Conservation (phyloP, 2,329 filamentous ascomycete species). For the Teratosphaeria destructans region DNA sequence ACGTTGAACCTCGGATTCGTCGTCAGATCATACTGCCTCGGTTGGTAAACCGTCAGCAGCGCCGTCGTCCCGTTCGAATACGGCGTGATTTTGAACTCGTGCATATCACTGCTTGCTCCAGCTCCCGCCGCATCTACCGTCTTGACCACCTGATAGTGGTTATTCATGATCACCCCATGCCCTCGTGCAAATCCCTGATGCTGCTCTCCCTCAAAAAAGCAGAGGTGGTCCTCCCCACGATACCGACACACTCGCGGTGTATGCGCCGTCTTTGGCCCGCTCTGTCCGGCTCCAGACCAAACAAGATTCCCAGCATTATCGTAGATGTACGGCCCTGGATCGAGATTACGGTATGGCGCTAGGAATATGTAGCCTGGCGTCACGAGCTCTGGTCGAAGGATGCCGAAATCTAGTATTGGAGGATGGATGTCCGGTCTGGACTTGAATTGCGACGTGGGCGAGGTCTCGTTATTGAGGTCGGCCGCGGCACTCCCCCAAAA, state of each 20-base stretch:
- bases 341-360: constrained; percentile 39
- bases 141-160: constrained; percentile 38
- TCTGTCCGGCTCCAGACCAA: constrained; percentile 40
- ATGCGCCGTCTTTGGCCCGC: constrained; percentile 40
- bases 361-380: constrained; percentile 43
- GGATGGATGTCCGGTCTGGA: constrained; percentile 30
- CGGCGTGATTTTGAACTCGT: constrained; percentile 41
- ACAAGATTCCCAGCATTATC: constrained; percentile 42
- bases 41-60: constrained; percentile 29
- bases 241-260: constrained; percentile 40
- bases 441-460: constrained; percentile 26
- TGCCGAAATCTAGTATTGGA: constrained; percentile 24
- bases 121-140: constrained; percentile 32
- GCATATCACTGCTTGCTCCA: constrained; percentile 40
- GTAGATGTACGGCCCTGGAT: constrained; percentile 43
- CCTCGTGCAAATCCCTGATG: constrained; percentile 43
- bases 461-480: constrained; percentile 24
- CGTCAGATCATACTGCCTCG: constrained; percentile 37
- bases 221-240: constrained; percentile 39
- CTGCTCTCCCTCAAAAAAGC: constrained; percentile 43
- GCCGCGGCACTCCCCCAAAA: constrained; percentile 5
- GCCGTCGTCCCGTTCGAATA: constrained; percentile 31
- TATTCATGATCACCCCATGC: constrained; percentile 44
- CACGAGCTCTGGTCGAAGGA: constrained; percentile 25
- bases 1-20: constrained; percentile 26